These are phyloP conservation scores for Berkeleyomyces basicola DNA, from an alignment of 2,329 filamentous ascomycete genomes.

Conservation along the genomic window DNA sequence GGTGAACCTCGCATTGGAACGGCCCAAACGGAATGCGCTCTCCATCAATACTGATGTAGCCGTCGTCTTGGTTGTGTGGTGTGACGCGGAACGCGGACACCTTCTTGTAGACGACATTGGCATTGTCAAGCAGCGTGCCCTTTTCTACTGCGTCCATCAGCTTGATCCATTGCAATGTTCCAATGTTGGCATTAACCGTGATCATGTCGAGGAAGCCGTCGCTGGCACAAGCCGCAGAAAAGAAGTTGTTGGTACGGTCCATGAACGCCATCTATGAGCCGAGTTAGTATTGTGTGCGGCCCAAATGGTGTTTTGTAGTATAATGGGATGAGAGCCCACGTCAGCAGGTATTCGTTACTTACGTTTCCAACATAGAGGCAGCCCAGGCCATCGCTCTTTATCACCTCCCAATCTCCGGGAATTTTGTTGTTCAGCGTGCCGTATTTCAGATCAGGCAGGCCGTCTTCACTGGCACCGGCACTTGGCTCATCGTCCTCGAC, in stretches of 20 bases:
- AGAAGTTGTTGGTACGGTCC: constrained; percentile 76
- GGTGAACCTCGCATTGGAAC: constrained; percentile 82
- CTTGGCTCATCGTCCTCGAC: constrained; percentile 16
- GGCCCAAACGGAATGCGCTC: constrained; percentile 74
- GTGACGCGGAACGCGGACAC: constrained; percentile 74
- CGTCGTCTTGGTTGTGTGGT: constrained; percentile 52
- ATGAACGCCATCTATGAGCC: constrained; percentile 62
- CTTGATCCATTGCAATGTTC: constrained; percentile 46
- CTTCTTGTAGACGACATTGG: constrained; percentile 66
- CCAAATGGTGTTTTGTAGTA: no score
- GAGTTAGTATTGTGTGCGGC: not conserved
- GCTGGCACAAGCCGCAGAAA: constrained; percentile 61
- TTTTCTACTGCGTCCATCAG: constrained; percentile 57
- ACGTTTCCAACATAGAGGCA: constrained; percentile 90
- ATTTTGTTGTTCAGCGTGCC: constrained; percentile 66
- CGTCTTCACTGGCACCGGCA: constrained; percentile 21
- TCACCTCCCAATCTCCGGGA: constrained; percentile 58
- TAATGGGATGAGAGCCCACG: not conserved
- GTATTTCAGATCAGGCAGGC: constrained; percentile 58
- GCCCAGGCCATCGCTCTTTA: constrained; percentile 61
- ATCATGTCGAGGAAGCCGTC: constrained; percentile 81
- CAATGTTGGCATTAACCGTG: constrained; percentile 60
- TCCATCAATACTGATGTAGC: constrained; percentile 88
- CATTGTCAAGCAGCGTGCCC: constrained; percentile 63
- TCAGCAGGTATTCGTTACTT: constrained; percentile 21